Evolutionary conservation across 495 filamentous ascomycete species (phyloP).

Genomic region (Sporormia fimetaria): DNA sequence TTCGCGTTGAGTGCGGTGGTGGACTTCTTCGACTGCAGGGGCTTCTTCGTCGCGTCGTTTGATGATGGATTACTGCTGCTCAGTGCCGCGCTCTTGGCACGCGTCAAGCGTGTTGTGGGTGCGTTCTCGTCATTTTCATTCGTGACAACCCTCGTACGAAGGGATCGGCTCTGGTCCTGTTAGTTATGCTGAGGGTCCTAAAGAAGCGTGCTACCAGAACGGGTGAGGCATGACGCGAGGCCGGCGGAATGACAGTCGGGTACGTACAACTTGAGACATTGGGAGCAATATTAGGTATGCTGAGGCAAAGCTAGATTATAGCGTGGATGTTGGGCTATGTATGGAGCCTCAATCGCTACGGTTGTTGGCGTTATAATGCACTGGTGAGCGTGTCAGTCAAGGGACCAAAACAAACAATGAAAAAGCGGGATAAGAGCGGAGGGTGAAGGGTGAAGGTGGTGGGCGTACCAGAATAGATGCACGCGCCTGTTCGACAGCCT

Average conservation of each 20-base stretch:
- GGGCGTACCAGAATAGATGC: slow-evolving; percentile 13
- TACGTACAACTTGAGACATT: slow-evolving; percentile 25
- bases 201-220: too few species aligned
- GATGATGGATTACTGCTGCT: slow-evolving; percentile 43
- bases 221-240: background rate
- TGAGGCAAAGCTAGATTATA: slow-evolving; percentile 13
- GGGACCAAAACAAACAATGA: slow-evolving; percentile 1
- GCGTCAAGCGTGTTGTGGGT: slow-evolving; percentile 68
- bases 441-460: slow-evolving; percentile 10
- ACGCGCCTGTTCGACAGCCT: slow-evolving; percentile 25
- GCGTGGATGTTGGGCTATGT: slow-evolving; percentile 7
- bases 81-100: slow-evolving; percentile 79
- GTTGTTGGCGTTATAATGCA: slow-evolving; percentile 24
- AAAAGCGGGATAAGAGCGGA: slow-evolving; percentile 3
- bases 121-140: slow-evolving; percentile 94
- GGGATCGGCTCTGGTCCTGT: slow-evolving; percentile 14
- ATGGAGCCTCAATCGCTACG: slow-evolving; percentile 11
- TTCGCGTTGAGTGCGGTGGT: slow-evolving; percentile 36
- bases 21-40: slow-evolving; percentile 64
- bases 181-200: slow-evolving; percentile 10
- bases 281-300: slow-evolving; percentile 20
- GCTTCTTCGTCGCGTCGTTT: slow-evolving; percentile 52
- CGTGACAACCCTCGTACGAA: slow-evolving; percentile 52
- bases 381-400: slow-evolving; percentile 14
- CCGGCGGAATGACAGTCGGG: slow-evolving; percentile 1